A percentile compares a stretch with the other conserved stretches of the same genome.
phyloP scores from a whole-genome alignment of 2,329 filamentous ascomycete genomes.

The Calonectria fujianensis region DNA sequence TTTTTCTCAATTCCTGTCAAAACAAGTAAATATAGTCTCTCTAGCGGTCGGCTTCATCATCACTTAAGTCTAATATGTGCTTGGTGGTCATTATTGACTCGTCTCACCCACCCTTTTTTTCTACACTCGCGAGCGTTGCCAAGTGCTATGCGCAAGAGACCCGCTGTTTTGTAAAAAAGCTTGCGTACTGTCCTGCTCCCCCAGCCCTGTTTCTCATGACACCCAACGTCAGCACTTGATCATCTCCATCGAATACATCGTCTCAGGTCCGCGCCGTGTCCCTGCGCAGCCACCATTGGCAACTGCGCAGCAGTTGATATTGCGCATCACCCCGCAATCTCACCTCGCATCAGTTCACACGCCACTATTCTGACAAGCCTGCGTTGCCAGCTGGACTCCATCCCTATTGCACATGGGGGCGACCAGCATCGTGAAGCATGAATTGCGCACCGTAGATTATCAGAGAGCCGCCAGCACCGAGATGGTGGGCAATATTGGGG shows the following conservation, averaged over 20 bases:
- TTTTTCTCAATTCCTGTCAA: background rate
- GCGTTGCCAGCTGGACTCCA: background rate
- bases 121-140: background rate
- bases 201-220: background rate
- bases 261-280: background rate
- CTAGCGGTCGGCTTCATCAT: background rate
- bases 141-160: background rate
- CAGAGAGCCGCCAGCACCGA: background rate
- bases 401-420: background rate
- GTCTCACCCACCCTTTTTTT: too few species aligned
- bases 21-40: background rate
- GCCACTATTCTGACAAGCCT: constrained; percentile 7
- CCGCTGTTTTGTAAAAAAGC: background rate
- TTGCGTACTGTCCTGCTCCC: background rate
- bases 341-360: constrained; percentile 1
- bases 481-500: background rate
- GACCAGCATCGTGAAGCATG: background rate
- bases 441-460: background rate
- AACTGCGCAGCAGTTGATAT: background rate
- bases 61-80: background rate
- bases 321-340: constrained; percentile 4
- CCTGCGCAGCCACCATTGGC: background rate
- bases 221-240: constrained; percentile 17
- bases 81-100: background rate
- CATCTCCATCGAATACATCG: background rate